These are phyloP conservation scores for Xylaria intraflava DNA, from an alignment of 495 filamentous ascomycete species.

Conservation along the genomic window DNA sequence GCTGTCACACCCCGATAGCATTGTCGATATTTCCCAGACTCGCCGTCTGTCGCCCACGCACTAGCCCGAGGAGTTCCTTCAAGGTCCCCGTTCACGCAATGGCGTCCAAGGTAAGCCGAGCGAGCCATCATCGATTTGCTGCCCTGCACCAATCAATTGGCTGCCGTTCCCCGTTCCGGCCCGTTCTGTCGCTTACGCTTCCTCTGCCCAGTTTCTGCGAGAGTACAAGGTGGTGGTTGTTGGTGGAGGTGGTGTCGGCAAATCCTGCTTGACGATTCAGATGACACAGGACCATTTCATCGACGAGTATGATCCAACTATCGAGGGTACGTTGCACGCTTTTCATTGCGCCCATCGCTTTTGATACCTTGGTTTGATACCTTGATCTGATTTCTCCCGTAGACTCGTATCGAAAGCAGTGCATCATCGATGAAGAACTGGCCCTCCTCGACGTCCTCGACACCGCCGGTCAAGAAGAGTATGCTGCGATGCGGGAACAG, in stretches of 20 bases:
- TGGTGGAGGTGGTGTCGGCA: constrained; percentile 95
- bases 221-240: constrained; percentile 99
- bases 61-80: constrained; percentile 14
- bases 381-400: constrained; percentile 13
- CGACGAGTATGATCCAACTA: constrained; percentile 98
- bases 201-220: constrained; percentile 71
- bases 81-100: constrained; percentile 29
- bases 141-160: constrained; percentile 2
- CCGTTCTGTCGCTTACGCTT: not conserved
- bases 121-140: not conserved
- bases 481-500: constrained; percentile 98
- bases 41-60: not conserved
- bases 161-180: not conserved
- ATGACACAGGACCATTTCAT: constrained; percentile 98
- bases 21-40: not conserved
- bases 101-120: constrained; percentile 40
- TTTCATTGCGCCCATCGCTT: not conserved
- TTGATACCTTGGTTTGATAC: constrained; percentile 2
- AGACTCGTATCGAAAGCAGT: constrained; percentile 99
- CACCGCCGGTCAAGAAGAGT: constrained; percentile 97
- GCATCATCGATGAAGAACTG: constrained; percentile 95
- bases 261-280: constrained; percentile 98
- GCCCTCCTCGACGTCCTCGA: constrained; percentile 96
- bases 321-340: constrained; percentile 68
- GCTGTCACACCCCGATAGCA: not conserved